phyloP scores from a whole-genome alignment of 768 basidiomycete species.

The Leccinum subtestaceum region DNA sequence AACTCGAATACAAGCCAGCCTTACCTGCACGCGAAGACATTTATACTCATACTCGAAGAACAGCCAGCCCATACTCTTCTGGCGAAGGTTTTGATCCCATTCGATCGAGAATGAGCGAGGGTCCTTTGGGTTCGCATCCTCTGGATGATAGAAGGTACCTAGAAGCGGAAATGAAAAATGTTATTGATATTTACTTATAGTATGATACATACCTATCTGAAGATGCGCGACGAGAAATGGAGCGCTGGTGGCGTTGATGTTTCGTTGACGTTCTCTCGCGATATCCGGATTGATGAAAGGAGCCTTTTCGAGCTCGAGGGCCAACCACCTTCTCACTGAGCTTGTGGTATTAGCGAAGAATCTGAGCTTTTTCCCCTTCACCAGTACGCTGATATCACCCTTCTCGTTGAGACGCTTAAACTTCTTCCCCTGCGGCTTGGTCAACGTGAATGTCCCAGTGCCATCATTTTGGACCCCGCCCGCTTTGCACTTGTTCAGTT shows the following conservation, averaged over 20 bases:
- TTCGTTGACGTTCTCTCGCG: conserved; percentile 48
- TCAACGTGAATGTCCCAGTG: conserved; percentile 35
- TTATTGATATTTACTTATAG: background rate
- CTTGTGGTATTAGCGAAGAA: conserved; percentile 16
- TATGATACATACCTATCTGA: conserved; percentile 57
- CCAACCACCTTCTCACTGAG: conserved; percentile 12
- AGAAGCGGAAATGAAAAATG: background rate
- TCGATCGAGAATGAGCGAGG: conserved; percentile 66
- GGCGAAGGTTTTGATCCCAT: conserved; percentile 54
- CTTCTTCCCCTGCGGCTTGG: conserved; percentile 36
- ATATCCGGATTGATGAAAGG: conserved; percentile 54
- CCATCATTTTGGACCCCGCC: conserved; percentile 61
- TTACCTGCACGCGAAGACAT: conserved; percentile 58
- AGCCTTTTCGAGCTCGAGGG: conserved; percentile 47
- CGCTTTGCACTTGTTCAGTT: conserved; percentile 45
- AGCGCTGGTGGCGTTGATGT: conserved; percentile 41
- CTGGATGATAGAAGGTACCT: conserved; percentile 31
- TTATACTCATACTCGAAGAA: conserved; percentile 69
- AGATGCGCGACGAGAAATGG: conserved; percentile 56
- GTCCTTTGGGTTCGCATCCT: conserved; percentile 23
- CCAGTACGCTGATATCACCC: conserved; percentile 37
- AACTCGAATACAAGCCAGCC: conserved; percentile 6
- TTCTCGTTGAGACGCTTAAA: conserved; percentile 45
- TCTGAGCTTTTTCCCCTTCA: conserved; percentile 40
- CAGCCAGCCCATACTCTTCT: conserved; percentile 49